Evolutionary conservation across 1,139 yeast genomes (phyloP), one percentile per base, ranked within the genome.

Genomic region (Maudiozyma humilis): DNA sequence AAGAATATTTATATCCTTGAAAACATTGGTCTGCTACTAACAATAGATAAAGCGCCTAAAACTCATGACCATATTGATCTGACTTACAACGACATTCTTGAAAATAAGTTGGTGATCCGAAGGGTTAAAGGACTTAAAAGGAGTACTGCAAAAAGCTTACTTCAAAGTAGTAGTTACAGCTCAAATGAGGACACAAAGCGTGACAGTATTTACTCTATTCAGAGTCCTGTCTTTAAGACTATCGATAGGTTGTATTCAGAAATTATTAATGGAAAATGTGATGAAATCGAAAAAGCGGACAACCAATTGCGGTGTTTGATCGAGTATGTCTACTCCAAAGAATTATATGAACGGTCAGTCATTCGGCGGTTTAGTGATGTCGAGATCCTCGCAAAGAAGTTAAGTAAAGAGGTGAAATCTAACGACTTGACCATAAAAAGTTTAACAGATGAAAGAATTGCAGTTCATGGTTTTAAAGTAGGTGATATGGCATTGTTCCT

Each of bases 381-480:
- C 41, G 97, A 91, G 62, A 79, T 82, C n/a, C 72, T 88, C 53
- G 97, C 97, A 1, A 80, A 93, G 56, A 83, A 79, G 56, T 72
- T 86, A 47, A 85, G 89, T 46, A 82, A 82, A 56, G 96, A 88
- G 53, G 81, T 77, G 51, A 78, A 76, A 53, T 59, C 66, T 69
- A 75, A 44, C 75, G 73, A 50, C 75, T 73, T 51, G 43, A 70
- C 20, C 55, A 59, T 47, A 58, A 65, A 48, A 51, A 73, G 33
- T 59, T 64, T 36, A 59, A 65, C 39, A 72, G 69, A 44, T 12
- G 69, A 72, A 43, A 81, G 82, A 57, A 73, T 89, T 2, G 73
- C 94, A 0, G 71, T 87, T 52, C 73, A 72, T 47, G 70, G 74
- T 51, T 88, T 89, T 62, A 74, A 74, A 48, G 65, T 67, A 14